Conservation (phyloP, 1,284 basidiomycete species). For the Trichosporon asahii region DNA sequence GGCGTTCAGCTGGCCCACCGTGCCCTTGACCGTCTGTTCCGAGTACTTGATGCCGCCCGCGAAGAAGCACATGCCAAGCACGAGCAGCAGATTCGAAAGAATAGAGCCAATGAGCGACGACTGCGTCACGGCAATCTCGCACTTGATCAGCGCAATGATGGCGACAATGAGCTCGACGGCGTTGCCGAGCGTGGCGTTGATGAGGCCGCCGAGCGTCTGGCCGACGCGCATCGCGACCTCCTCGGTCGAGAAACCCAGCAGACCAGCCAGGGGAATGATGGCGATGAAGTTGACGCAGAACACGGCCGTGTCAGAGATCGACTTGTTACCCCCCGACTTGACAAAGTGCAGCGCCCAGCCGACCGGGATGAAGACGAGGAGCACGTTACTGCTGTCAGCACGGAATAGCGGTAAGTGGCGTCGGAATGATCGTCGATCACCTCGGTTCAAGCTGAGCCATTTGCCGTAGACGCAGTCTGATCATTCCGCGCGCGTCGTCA, state of each 20-base stretch:
- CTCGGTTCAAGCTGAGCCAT: too few relatives aligned
- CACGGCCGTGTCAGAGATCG: slow-evolving; percentile 45
- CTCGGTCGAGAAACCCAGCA: slow-evolving; percentile 83
- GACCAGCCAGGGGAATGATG: slow-evolving; percentile 60
- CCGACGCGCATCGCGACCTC: slow-evolving; percentile 69
- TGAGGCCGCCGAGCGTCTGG: slow-evolving; percentile 63
- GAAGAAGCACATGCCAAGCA: slow-evolving; percentile 65
- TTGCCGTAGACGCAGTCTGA: too few relatives aligned
- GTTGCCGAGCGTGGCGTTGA: slow-evolving; percentile 54
- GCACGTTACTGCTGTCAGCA: slow-evolving; percentile 43
- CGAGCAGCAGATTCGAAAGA: slow-evolving; percentile 67
- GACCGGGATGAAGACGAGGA: slow-evolving; percentile 54
- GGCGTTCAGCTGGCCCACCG: slow-evolving; percentile 53
- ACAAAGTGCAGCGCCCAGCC: slow-evolving; percentile 53
- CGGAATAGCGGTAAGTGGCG: too few relatives aligned
- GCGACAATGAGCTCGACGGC: slow-evolving; percentile 58
- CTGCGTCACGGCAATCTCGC: slow-evolving; percentile 77
- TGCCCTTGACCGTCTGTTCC: slow-evolving; percentile 51
- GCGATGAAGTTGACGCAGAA: slow-evolving; percentile 50
- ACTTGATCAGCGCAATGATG: slow-evolving; percentile 79
- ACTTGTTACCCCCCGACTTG: slow-evolving; percentile 41
- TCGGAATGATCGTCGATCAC: too few relatives aligned
- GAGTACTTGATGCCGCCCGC: slow-evolving; percentile 50
- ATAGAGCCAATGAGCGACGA: slow-evolving; percentile 63
- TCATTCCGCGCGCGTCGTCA: too few relatives aligned